phyloP scores from a whole-genome alignment of 495 filamentous ascomycete species.

The Lepidopterella palustris region DNA sequence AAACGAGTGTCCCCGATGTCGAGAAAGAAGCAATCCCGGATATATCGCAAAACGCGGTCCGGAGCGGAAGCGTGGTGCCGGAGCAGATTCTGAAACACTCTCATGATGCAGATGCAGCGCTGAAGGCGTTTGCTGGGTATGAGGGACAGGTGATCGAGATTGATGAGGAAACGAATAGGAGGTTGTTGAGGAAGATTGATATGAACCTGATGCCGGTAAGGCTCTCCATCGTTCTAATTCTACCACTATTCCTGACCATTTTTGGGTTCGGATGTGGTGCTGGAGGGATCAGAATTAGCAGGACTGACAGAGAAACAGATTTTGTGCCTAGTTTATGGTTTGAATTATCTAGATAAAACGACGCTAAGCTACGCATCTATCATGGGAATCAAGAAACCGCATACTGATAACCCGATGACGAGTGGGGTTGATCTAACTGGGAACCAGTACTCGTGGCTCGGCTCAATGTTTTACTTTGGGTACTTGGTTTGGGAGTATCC shows the following conservation, averaged over 20 bases:
- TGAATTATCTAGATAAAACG: slow-evolving; percentile 55
- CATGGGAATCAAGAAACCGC: slow-evolving; percentile 38
- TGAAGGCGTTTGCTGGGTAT: slow-evolving; percentile 49
- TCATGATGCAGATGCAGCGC: slow-evolving; percentile 55
- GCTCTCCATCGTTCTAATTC: no score
- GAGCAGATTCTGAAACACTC: slow-evolving; percentile 44
- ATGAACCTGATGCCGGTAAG: slow-evolving; percentile 36
- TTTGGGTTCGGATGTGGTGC: background rate
- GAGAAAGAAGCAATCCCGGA: background rate
- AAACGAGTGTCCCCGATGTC: background rate
- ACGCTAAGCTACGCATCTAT: slow-evolving; percentile 49
- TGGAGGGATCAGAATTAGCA: background rate
- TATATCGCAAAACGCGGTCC: slow-evolving; percentile 18
- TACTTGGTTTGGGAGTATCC: slow-evolving; percentile 51
- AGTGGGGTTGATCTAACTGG: slow-evolving; percentile 16
- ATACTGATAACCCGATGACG: slow-evolving; percentile 7
- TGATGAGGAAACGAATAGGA: slow-evolving; percentile 49
- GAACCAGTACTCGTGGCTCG: slow-evolving; percentile 20
- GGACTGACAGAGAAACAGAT: slow-evolving; percentile 19
- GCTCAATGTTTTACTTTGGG: slow-evolving; percentile 32
- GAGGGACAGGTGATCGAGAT: slow-evolving; percentile 45
- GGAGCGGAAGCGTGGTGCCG: slow-evolving; percentile 32
- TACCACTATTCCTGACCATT: background rate
- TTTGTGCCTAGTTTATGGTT: slow-evolving; percentile 35
- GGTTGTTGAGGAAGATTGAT: slow-evolving; percentile 39